Evolutionary conservation across 768 basidiomycete genomes (phyloP), one percentile per base, ranked within the genome.

Genomic region (Kwoniella mangroviensis): DNA sequence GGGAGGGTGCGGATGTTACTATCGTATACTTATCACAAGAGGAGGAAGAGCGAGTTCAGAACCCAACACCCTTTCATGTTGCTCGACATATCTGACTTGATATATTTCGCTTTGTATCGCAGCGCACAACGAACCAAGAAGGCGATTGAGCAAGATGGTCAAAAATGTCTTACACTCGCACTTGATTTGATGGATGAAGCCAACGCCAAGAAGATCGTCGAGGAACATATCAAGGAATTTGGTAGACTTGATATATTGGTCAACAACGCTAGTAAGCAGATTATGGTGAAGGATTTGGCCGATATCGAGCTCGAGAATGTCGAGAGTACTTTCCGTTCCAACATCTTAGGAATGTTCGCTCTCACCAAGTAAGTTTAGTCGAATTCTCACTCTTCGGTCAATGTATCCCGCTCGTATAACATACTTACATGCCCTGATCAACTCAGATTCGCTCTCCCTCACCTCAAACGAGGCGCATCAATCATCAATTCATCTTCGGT

Each of bases 401-500:
- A 21, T 17, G 15, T 10, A 7, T 22, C 34, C 26, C 19, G 28
- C 53, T 63, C 19, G 12, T 17, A 24, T 6, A 1, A 28, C 26
- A 59, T 67, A 42, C 56, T 34, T 12, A 24, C 28, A 13, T 65
- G n/a, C 34, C 58, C 17, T 42, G 3, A 11, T 19, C 4, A 24
- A 1, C 51, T 40, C 67, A 78, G 74, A 78, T 86, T 83, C 71
- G 93, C 88, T 15, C 77, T 89, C 17, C 88, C 89, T 19, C 86
- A 89, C 79, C 84, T 89, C 82, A 87, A 87, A 73, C 86, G 87
- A 52, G 88, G 89, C 1, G 82, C 85, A 2, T 83, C 84, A 40
- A 89, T 90, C 77, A 87, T 90, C 84, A 88, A 89, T 79, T 88
- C 88, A 5, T 86, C 88, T 4, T 87, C 86, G 5, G 88, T 90